A percentile compares a stretch with the other conserved stretches of the same genome.
These are phyloP conservation scores for Russula vinacea DNA, from an alignment of 768 basidiomycete genomes.

Conservation along the genomic window DNA sequence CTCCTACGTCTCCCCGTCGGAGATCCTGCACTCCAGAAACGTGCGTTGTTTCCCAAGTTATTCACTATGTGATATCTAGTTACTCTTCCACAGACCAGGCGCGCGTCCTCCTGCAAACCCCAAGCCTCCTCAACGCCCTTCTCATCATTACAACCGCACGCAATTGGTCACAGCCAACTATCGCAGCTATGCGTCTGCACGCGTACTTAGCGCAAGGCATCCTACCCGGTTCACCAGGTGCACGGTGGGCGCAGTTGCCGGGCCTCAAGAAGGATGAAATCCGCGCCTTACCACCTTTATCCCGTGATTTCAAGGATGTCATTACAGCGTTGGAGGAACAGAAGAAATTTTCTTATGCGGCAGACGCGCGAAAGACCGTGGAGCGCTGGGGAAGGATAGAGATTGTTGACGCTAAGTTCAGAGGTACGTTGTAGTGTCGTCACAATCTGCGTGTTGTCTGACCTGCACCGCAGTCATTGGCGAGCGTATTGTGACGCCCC, in stretches of 20 bases:
- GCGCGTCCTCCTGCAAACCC: constrained; percentile 65
- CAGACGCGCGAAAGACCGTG: constrained; percentile 61
- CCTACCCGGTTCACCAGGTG: constrained; percentile 48
- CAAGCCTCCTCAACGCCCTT: constrained; percentile 71
- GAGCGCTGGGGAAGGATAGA: constrained; percentile 73
- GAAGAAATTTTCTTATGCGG: constrained; percentile 44
- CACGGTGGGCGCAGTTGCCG: constrained; percentile 73
- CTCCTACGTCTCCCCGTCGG: constrained; percentile 63
- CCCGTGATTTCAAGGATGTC: constrained; percentile 44
- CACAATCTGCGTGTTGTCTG: neutral
- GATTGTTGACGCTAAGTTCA: constrained; percentile 78
- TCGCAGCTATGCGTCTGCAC: constrained; percentile 78
- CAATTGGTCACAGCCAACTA: constrained; percentile 81
- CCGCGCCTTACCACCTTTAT: constrained; percentile 40
- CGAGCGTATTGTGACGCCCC: constrained; percentile 82
- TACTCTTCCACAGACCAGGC: constrained; percentile 56
- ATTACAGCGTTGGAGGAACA: constrained; percentile 50
- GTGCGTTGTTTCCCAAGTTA: constrained; percentile 40
- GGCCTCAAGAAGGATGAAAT: constrained; percentile 57
- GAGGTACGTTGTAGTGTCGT: constrained; percentile 50
- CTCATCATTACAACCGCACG: constrained; percentile 80
- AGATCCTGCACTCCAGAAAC: constrained; percentile 53
- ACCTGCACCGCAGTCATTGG: constrained; percentile 64
- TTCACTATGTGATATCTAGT: neutral
- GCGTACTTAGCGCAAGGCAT: constrained; percentile 83